Conservation (phyloP, 2,329 filamentous ascomycete genomes). For the Metarhizium album region DNA sequence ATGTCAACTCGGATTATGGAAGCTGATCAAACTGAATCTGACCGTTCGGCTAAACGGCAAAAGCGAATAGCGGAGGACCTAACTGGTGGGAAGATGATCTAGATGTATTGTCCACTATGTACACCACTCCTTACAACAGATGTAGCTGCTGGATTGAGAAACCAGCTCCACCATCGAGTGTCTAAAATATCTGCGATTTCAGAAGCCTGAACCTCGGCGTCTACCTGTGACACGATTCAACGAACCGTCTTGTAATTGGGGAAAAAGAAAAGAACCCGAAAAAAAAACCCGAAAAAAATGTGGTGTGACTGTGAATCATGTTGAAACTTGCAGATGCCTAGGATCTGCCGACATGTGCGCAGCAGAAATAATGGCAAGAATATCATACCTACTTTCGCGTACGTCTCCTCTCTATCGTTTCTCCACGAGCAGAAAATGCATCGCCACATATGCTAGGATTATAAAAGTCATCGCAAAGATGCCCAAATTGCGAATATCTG, state of each 20-base stretch:
- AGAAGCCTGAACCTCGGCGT: not conserved
- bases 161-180: not conserved
- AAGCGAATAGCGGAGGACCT: slow-evolving; percentile 47
- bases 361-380: not conserved
- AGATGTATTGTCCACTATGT: not conserved
- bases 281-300: not conserved
- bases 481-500: slow-evolving; percentile 69
- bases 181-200: not conserved
- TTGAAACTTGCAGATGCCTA: not conserved
- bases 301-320: too few relatives aligned
- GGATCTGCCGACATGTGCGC: not conserved
- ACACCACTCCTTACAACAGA: not conserved
- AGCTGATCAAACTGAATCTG: slow-evolving; percentile 26
- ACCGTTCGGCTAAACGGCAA: slow-evolving; percentile 39
- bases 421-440: slow-evolving; percentile 91
- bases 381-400: not conserved
- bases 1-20: slow-evolving; percentile 26
- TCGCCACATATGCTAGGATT: slow-evolving; percentile 76
- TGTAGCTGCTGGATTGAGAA: slow-evolving; percentile 13
- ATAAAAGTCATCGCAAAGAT: slow-evolving; percentile 78
- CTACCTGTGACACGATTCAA: not conserved
- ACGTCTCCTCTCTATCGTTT: slow-evolving; percentile 37
- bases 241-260: not conserved
- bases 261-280: not conserved
- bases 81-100: slow-evolving; percentile 45